Evolutionary conservation across 495 filamentous ascomycete species (phyloP), one percentile per base, ranked within the genome.

Genomic region (Podospora sp.): DNA sequence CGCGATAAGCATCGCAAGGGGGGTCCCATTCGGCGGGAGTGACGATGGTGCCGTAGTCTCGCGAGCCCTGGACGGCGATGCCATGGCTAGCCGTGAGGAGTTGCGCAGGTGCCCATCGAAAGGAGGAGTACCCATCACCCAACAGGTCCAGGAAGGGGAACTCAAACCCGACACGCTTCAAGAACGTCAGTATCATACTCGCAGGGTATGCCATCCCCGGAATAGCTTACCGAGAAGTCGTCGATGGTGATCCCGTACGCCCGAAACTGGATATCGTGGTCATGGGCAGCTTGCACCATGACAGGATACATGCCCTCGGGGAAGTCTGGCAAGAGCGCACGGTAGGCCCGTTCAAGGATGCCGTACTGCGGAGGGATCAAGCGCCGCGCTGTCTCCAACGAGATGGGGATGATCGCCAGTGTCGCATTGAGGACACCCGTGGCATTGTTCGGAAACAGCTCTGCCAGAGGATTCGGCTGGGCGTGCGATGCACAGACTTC

Each of bases 301-400:
- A 82, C 76, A 6, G 80, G 80, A 62, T 81, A 82, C 79, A 81
- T 81, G 25, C 76, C 79, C 56, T 71, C 68, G 1, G 79, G 79
- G 40, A 82, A 82, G 35, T 70, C 68, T 24, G 80, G 80, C 8
- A 80, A 53, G 16, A 81, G 65, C 22, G 67, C 62, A 0, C 77
- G 73, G 66, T 78, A 82, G 1, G 78, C 78, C 11, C 65, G 35
- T 58, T 82, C 80, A 56, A 79, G 71, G 60, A 82, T 80, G 59
- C 67, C 67, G 62, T 75, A 80, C 60, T 76, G 72, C 0, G 72
- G 62, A 18, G 80, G 80, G 12, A 82, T 75, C 63, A 79, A 46
- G 55, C 66, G 66, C 25, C 75, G 77, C 20, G 77, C 79, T 0
- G 66, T 67, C 12, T 70, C 66, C 8, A 82, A 65, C 26, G 79